Base-by-base conservation (phyloP, 2,329 filamentous ascomycete genomes). In the Bipolaris cookei region DNA sequence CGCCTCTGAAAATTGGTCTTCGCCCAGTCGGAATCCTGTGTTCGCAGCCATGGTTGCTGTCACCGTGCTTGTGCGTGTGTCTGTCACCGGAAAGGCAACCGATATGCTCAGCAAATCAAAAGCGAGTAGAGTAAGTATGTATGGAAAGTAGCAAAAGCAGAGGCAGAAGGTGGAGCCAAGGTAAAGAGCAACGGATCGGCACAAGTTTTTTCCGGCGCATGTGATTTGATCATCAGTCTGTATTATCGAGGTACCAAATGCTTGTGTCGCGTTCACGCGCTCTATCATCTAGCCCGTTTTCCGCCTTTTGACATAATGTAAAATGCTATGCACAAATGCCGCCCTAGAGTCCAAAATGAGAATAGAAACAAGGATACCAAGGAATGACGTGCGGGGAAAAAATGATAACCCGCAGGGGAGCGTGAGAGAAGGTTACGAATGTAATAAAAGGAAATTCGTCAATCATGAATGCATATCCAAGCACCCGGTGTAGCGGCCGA, bases 361-460 rank as follows among this genome's bases (percentile, higher is more conserved):
- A 35, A 39, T 23, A 34, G 43, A 51, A 46, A 43, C 54, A 57
- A 49, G 59, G 20, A 64, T 59, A 57, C 59, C 54, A 63, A 62
- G 56, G 51, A 56, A 59, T 41, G 54, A 51, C 58, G 55, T 48
- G 37, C 46, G 49, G 7, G 8, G 25, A 10, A 48, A 53, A 51
- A 50, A 53, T 56, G 55, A 20, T n/a, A 25, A 14, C 23, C n/a
- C 42, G 20, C 21, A 50, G 32, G 56, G 41, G 51, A 46, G 20
- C 52, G 38, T 49, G 56, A 51, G 50, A 62, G 58, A 47, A 63
- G 56, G 34, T 11, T 28, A 52, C 61, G 51, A 41, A 28, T 55
- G 47, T 47, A 51, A 61, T 58, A 51, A 74, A 74, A 73, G 56
- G 65, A 71, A 63, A 73, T 67, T 74, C 71, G 68, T 74, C 16